Conservation (phyloP, 2,329 filamentous ascomycete genomes). For the Diaporthe aspalathi region DNA sequence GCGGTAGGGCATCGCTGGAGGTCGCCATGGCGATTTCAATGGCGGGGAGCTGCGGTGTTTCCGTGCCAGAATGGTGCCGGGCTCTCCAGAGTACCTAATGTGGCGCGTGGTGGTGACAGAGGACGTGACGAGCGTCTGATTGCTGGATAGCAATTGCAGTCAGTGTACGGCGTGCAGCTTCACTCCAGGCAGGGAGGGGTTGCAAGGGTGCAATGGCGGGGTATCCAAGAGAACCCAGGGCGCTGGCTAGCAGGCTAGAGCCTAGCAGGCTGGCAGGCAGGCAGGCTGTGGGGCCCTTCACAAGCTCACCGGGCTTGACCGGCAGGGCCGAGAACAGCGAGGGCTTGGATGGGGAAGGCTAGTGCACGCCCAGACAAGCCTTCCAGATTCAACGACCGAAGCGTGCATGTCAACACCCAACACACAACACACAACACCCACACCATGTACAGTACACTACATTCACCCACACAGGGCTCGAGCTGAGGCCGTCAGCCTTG, state of each 20-base stretch:
- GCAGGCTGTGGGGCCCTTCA: too few relatives aligned
- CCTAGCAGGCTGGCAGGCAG: too few relatives aligned
- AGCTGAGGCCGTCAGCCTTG: constrained; percentile 13
- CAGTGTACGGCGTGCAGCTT: constrained; percentile 9
- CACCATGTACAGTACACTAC: background rate
- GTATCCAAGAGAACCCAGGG: constrained; percentile 6
- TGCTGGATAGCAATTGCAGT: background rate
- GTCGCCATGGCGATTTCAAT: constrained; percentile 50
- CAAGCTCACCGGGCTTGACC: constrained; percentile 21
- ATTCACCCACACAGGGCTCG: background rate
- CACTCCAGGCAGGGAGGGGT: constrained; percentile 21
- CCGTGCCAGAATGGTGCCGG: background rate
- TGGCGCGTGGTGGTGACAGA: background rate
- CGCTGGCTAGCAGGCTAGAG: background rate
- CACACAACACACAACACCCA: background rate
- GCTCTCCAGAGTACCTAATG: background rate
- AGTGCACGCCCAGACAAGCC: constrained; percentile 12
- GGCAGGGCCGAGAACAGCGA: constrained; percentile 19
- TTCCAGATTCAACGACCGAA: constrained; percentile 3
- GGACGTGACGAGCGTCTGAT: constrained; percentile 26
- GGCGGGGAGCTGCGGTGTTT: background rate
- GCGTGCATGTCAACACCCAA: background rate
- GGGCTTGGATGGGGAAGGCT: constrained; percentile 9
- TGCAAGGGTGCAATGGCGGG: constrained; percentile 30
- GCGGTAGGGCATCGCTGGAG: constrained; percentile 47